Percentiles rank a stretch among this genome's conserved stretches.
These are phyloP conservation scores for Penicillium silybi DNA, from an alignment of 495 filamentous ascomycete genomes.

Conservation along the genomic window DNA sequence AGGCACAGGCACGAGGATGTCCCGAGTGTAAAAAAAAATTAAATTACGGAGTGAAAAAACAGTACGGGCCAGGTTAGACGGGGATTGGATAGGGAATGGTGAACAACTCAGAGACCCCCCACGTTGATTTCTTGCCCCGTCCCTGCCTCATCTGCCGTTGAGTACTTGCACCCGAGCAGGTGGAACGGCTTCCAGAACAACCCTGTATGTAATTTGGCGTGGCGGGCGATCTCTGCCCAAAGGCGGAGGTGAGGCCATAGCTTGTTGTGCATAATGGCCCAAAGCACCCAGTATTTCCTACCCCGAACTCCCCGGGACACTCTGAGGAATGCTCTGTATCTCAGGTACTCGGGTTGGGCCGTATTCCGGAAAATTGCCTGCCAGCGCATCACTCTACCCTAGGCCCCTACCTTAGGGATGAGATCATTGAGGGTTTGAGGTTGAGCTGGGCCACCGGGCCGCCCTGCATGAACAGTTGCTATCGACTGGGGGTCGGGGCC, in stretches of 20 bases:
- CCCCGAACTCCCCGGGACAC: too few relatives aligned
- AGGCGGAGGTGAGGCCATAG: neutral
- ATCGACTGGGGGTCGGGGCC: neutral
- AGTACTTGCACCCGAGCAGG: neutral
- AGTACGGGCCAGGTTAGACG: neutral
- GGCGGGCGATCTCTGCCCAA: slow-evolving; percentile 6
- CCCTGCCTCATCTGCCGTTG: slow-evolving; percentile 13
- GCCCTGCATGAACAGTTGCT: slow-evolving; percentile 31
- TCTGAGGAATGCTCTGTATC: too few relatives aligned
- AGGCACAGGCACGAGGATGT: neutral
- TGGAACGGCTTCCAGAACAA: slow-evolving; percentile 24
- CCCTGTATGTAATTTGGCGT: slow-evolving; percentile 12
- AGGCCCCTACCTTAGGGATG: neutral
- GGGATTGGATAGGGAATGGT: slow-evolving; percentile 18
- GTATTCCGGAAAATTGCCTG: neutral
- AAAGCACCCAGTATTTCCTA: neutral
- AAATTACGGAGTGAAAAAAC: neutral
- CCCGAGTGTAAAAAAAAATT: neutral
- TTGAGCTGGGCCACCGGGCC: slow-evolving; percentile 22
- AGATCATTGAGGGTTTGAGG: neutral
- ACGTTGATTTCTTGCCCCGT: slow-evolving; percentile 17
- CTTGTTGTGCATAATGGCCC: neutral
- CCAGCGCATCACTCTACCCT: neutral
- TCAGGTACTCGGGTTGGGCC: neutral
- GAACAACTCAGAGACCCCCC: slow-evolving; percentile 36